phyloP scores from a whole-genome alignment of 208 protist species.

The Wallacemonas sp. region DNA sequence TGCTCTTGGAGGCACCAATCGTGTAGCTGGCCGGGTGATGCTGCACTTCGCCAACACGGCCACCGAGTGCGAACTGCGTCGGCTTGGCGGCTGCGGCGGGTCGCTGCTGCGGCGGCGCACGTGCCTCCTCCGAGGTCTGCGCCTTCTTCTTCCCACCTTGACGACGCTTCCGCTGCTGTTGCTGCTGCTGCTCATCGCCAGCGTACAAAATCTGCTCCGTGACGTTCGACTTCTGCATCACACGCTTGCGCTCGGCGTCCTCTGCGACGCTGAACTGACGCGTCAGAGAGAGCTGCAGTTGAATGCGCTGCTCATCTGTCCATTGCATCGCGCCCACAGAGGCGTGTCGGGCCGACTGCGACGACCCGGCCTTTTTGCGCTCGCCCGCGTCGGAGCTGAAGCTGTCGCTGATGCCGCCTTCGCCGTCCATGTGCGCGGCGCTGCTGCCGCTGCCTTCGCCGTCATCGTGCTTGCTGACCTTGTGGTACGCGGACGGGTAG shows the following conservation, averaged over 20 bases:
- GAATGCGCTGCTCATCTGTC: constrained; percentile 88
- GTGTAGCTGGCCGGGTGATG: constrained; percentile 68
- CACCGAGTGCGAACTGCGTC: constrained; percentile 79
- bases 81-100: constrained; percentile 8
- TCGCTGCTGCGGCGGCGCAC: background rate
- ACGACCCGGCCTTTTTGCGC: constrained; percentile 22
- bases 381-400: background rate
- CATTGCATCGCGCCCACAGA: constrained; percentile 45
- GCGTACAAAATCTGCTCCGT: constrained; percentile 29
- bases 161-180: constrained; percentile 5
- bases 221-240: constrained; percentile 24
- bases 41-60: constrained; percentile 72
- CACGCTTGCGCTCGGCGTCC: constrained; percentile 61
- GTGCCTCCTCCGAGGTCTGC: background rate
- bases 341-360: constrained; percentile 23
- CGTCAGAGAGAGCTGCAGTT: constrained; percentile 87
- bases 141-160: background rate
- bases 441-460: constrained; percentile 14
- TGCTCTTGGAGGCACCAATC: constrained; percentile 63
- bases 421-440: background rate
- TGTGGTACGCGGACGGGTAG: constrained; percentile 47
- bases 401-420: constrained; percentile 6
- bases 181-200: background rate
- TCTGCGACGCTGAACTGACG: constrained; percentile 73
- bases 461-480: constrained; percentile 15